phyloP scores from a whole-genome alignment of 2,329 filamentous ascomycete genomes.

The Mollisia scopiformis region DNA sequence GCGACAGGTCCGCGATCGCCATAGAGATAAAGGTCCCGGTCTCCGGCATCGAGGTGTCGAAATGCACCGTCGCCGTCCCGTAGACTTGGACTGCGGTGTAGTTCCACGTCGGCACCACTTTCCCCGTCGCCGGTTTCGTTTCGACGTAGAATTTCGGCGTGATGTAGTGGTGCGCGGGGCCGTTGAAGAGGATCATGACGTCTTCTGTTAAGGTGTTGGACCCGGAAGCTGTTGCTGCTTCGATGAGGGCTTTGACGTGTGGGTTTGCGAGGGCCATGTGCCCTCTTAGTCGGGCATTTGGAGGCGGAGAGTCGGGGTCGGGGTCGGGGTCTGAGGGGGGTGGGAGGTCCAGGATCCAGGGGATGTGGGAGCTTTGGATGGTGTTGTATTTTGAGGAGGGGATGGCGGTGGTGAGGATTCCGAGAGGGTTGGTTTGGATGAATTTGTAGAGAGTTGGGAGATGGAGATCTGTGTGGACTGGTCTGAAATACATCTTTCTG shows the following conservation, averaged over 20 bases:
- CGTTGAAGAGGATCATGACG: constrained; percentile 65
- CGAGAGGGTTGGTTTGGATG: constrained; percentile 62
- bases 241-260: constrained; percentile 63
- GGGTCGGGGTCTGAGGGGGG: constrained; percentile 33
- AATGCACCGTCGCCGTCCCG: constrained; percentile 57
- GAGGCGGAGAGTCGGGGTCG: no score
- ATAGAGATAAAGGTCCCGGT: constrained; percentile 50
- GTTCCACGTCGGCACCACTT: constrained; percentile 74
- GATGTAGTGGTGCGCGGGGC: constrained; percentile 62
- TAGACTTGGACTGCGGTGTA: constrained; percentile 69
- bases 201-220: constrained; percentile 48
- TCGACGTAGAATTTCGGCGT: constrained; percentile 70
- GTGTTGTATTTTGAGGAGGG: constrained; percentile 49
- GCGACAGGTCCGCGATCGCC: constrained; percentile 57
- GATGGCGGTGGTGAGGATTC: constrained; percentile 65
- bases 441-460: constrained; percentile 55
- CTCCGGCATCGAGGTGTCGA: constrained; percentile 48
- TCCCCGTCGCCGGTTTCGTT: constrained; percentile 65
- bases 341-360: constrained; percentile 57
- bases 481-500: constrained; percentile 63
- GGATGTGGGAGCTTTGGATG: constrained; percentile 63
- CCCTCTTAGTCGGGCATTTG: constrained; percentile 49
- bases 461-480: constrained; percentile 53
- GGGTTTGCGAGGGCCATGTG: constrained; percentile 67
- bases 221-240: constrained; percentile 37